Evolutionary conservation across 2,329 filamentous ascomycete genomes (phyloP).

Genomic region (Xylariaceae sp.): DNA sequence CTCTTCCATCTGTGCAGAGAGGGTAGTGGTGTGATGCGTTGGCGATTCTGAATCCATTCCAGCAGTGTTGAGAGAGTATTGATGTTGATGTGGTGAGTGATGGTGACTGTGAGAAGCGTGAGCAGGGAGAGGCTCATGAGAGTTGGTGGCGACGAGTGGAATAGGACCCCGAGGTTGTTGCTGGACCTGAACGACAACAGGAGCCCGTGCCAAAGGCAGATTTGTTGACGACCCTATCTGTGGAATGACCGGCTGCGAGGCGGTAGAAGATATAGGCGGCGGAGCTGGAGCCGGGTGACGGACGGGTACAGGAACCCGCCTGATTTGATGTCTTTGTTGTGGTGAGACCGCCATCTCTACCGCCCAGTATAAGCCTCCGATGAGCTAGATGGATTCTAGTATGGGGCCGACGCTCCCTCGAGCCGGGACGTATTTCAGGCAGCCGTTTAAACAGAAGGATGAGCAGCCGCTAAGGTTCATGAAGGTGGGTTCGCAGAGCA

Average conservation of each 20-base stretch:
- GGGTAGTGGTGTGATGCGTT: neutral
- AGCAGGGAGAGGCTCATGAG: conserved; percentile 7
- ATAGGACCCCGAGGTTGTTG: conserved; percentile 11
- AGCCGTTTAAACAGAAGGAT: conserved; percentile 12
- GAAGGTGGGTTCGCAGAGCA: neutral
- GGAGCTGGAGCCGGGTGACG: conserved; percentile 3
- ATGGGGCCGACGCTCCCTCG: neutral
- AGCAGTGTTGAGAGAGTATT: neutral
- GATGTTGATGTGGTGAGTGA: neutral
- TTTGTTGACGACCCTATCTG: neutral
- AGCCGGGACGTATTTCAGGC: conserved; percentile 14
- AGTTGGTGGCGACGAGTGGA: conserved; percentile 16
- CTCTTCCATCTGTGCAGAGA: conserved; percentile 22
- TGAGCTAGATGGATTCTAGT: neutral
- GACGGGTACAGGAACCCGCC: conserved; percentile 16
- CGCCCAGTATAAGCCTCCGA: neutral
- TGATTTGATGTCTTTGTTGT: conserved; percentile 2
- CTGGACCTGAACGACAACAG: conserved; percentile 1
- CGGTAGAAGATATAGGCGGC: conserved; percentile 5
- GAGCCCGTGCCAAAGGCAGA: neutral
- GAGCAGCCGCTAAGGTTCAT: conserved; percentile 1
- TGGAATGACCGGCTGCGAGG: neutral
- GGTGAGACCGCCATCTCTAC: conserved; percentile 9
- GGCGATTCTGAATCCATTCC: conserved; percentile 7
- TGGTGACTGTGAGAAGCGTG: neutral